These are phyloP conservation scores for Sarocladium strictum DNA, from an alignment of 2,329 filamentous ascomycete genomes.

Conservation along the genomic window DNA sequence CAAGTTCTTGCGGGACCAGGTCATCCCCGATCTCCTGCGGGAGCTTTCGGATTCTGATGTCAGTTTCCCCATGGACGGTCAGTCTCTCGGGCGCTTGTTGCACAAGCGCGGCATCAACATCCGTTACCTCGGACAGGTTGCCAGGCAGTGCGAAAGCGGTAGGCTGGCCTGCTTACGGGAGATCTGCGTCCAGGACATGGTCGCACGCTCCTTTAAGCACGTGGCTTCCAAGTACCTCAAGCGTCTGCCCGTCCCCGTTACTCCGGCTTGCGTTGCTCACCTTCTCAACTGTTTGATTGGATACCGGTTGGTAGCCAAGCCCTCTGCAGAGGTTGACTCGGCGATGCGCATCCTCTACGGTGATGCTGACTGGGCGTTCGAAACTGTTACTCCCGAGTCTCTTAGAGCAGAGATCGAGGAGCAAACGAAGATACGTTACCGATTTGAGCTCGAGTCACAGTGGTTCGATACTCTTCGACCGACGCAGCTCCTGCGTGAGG, in stretches of 20 bases:
- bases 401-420: constrained; percentile 64
- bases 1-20: constrained; percentile 66
- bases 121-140: constrained; percentile 85
- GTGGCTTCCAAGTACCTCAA: constrained; percentile 73
- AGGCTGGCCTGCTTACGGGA: constrained; percentile 72
- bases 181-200: constrained; percentile 84
- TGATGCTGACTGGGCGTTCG: constrained; percentile 76
- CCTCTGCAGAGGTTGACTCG: constrained; percentile 70
- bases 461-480: constrained; percentile 67
- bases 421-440: constrained; percentile 69
- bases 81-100: constrained; percentile 78
- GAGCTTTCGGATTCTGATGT: constrained; percentile 90
- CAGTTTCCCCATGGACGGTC: constrained; percentile 98
- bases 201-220: constrained; percentile 95
- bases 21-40: constrained; percentile 78
- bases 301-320: constrained; percentile 66
- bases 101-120: constrained; percentile 98
- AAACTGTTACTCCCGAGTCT: constrained; percentile 67
- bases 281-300: constrained; percentile 92
- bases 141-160: constrained; percentile 57
- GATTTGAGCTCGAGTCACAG: constrained; percentile 62
- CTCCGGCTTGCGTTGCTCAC: constrained; percentile 75
- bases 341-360: constrained; percentile 70
- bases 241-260: constrained; percentile 71
- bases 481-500: constrained; percentile 81